A percentile compares a stretch with the other conserved stretches of the same genome.
These are phyloP conservation scores for Pichia californica DNA, from an alignment of 805 yeast genomes.

Conservation along the genomic window DNA sequence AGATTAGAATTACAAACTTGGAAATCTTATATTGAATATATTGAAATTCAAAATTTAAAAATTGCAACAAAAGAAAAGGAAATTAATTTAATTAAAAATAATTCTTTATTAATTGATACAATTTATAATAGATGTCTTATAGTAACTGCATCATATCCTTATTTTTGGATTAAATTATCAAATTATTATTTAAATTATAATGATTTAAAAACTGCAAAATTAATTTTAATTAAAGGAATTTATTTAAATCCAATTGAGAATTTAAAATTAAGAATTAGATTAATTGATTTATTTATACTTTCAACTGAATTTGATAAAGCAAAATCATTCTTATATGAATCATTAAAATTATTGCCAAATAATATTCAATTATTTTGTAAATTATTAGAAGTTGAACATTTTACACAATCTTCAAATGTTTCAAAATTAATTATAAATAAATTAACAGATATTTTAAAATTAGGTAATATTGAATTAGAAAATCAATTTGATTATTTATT, in stretches of 20 bases:
- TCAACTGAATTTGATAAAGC: slow-evolving; percentile 34
- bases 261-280: slow-evolving; percentile 30
- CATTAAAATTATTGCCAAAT: slow-evolving; percentile 25
- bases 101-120: slow-evolving; percentile 25
- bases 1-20: slow-evolving; percentile 50
- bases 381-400: slow-evolving; percentile 35
- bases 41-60: slow-evolving; percentile 34
- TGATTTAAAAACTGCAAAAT: slow-evolving; percentile 32
- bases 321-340: slow-evolving; percentile 25
- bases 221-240: slow-evolving; percentile 33
- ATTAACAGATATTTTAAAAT: slow-evolving; percentile 1
- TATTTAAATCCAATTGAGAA: slow-evolving; percentile 24
- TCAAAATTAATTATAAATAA: slow-evolving; percentile 5
- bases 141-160: slow-evolving; percentile 37
- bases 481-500: slow-evolving; percentile 32
- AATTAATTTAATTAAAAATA: slow-evolving; percentile 15
- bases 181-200: slow-evolving; percentile 33
- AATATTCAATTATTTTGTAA: slow-evolving; percentile 36
- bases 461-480: slow-evolving; percentile 16
- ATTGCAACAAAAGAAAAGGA: slow-evolving; percentile 17
- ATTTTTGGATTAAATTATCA: slow-evolving; percentile 45
- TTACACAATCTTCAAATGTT: slow-evolving; percentile 20
- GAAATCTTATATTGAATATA: slow-evolving; percentile 49
- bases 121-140: slow-evolving; percentile 45
- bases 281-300: slow-evolving; percentile 40